phyloP scores from a whole-genome alignment of 441 rosid species.

The Adansonia madagascariensis region DNA sequence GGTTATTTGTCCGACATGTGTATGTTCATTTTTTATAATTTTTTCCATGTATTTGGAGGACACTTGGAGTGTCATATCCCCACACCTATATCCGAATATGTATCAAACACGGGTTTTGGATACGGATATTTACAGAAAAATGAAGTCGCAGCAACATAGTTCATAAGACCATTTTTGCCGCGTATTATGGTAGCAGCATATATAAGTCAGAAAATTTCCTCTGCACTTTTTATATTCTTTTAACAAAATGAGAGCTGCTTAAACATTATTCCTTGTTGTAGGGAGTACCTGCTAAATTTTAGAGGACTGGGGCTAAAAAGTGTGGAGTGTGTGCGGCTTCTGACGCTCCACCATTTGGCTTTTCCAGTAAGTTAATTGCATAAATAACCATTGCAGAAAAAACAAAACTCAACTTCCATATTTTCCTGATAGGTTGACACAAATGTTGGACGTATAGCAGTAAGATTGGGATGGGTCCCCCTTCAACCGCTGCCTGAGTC shows the following conservation, averaged over 20 bases:
- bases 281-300: conserved; percentile 66
- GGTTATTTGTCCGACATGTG: no score
- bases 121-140: no score
- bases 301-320: conserved; percentile 68
- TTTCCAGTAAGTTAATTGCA: conserved; percentile 57
- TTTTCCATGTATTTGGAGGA: no score
- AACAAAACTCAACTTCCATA: conserved; percentile 28
- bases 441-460: conserved; percentile 75
- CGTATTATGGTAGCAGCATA: neutral
- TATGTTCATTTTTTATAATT: no score
- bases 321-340: conserved; percentile 75
- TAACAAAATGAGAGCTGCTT: conserved; percentile 2
- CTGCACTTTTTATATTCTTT: neutral
- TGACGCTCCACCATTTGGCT: conserved; percentile 74
- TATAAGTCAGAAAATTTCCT: conserved; percentile 7
- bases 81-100: no score
- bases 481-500: conserved; percentile 77
- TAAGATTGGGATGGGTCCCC: conserved; percentile 77
- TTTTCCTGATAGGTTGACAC: conserved; percentile 61
- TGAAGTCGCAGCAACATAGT: no score
- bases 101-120: no score
- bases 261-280: conserved; percentile 34
- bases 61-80: no score
- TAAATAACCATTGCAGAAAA: conserved; percentile 10
- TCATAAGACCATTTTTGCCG: neutral